Base-by-base conservation (phyloP, 495 filamentous ascomycete species). In the Aspergillus olivimuriae region DNA sequence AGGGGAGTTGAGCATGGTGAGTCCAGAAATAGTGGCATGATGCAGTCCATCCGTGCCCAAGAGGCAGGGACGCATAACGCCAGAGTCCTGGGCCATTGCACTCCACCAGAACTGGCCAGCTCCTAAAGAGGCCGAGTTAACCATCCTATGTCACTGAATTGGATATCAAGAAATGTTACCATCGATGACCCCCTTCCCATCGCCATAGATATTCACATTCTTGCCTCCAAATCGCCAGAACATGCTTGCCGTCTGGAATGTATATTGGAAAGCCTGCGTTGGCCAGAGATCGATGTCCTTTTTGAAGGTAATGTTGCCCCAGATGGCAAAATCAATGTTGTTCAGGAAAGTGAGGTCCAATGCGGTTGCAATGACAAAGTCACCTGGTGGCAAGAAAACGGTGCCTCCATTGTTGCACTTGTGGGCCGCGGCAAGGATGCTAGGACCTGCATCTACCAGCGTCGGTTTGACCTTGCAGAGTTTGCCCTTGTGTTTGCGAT, bases 331-430 rank as follows among this genome's bases (percentile, higher is more conserved):
- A 19, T 45, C 34, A 34, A 45, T 45, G 34, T 45, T 23, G 4
- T 38, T 20, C 43, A 45, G 23, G 34, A 45, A 45, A 16, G 33
- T 35, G 9, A 45, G 43, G 18, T 45, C 43, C 10, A 45, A 18
- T 11, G 43, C 33, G 3, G 21, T 38, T 20, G 33, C 21, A 18
- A 45, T 38, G 9, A 36, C 18, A n/a, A 26, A 45, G 21, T 45
- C 34, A 8, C 34, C 23, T 11, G 21, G 33, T 11, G 24, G 24
- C 4, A 45, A 24, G 14, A 45, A 35, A 14, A 45, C 43, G n/a
- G 43, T 45, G 11, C 43, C 43, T n/a, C 43, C 43, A 36, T 45
- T 37, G 33, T 45, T 45, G 34, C 43, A 41, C 20, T 36, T 34
- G 38, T 22, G 44, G 19, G 32, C 28, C 14, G 44, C 44, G 8